Percentiles rank a stretch among this genome's conserved stretches.
Evolutionary conservation across 345 rosid genomes (phyloP).

Genomic region (Eucalyptus sp.): DNA sequence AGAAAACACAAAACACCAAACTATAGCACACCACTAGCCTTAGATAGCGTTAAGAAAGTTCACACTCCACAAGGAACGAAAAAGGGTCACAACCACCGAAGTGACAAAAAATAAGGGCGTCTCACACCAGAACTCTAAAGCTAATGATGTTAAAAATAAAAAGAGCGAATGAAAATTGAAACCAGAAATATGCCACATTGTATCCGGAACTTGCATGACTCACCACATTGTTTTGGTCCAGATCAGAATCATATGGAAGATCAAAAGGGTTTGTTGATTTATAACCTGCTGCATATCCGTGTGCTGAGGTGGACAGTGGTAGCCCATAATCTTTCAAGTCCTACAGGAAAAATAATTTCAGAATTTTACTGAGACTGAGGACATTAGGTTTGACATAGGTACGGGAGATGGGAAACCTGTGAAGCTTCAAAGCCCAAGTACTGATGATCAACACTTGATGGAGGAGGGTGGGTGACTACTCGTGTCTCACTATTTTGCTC

Average conservation of each 20-base stretch:
- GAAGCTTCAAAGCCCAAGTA: constrained; percentile 19
- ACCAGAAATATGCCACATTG: not conserved
- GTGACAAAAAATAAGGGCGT: not conserved
- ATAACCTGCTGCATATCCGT: constrained; percentile 9
- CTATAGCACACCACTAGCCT: not conserved
- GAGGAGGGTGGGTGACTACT: constrained; percentile 13
- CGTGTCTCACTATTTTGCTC: constrained; percentile 19
- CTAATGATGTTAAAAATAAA: not conserved
- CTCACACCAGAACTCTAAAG: not conserved
- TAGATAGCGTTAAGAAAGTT: not conserved
- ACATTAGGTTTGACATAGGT: not conserved
- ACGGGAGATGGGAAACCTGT: constrained; percentile 18
- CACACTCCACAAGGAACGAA: not conserved
- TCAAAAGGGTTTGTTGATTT: constrained; percentile 93
- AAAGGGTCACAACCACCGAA: not conserved
- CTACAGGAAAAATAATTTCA: constrained; percentile 16
- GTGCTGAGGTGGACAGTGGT: constrained; percentile 15
- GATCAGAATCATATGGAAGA: constrained; percentile 59
- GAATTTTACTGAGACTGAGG: not conserved
- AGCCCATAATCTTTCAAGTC: constrained; percentile 13
- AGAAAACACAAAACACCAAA: not conserved
- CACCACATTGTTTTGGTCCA: constrained; percentile 60
- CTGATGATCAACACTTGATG: constrained; percentile 27
- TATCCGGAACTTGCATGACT: not conserved
- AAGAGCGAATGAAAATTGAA: not conserved